Base-by-base conservation (phyloP, 2,329 filamentous ascomycete species). In the Raffaelea arxii region DNA sequence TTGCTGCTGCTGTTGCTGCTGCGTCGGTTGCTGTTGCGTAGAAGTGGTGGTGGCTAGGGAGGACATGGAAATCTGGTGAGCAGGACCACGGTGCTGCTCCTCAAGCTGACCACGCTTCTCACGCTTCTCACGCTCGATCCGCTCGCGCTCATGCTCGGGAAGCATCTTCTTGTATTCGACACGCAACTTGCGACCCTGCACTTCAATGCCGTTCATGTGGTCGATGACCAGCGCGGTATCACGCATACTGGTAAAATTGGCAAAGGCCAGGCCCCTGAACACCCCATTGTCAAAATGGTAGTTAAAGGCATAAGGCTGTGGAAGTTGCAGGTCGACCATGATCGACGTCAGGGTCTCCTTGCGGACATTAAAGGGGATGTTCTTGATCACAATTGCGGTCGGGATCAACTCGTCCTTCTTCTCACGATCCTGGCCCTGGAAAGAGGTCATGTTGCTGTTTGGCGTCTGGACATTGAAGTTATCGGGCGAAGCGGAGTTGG, bases 101-200 rank as follows among this genome's bases (percentile, higher is more conserved):
- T 98, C 90, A 12, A 98, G 76, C 65, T 98, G 92, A 42, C 92
- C 92, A 44, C 92, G 82, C 56, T 92, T 86, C 69, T 97, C 91
- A 48, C 92, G 79, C 78, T 97, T 98, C 67, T 97, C 92, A 6
- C 92, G 79, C 65, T 98, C 92, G 55, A 98, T 97, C 36, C 92
- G 80, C 66, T 98, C 92, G 44, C 92, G 80, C 65, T 97, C 92
- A 25, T 90, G 87, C 54, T 94, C 79, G 1, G 92, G 92, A 5
- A 98, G 77, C 92, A 98, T 97, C 70, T 97, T 97, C 75, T 98
- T 98, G 71, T 97, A 98, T 65, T 98, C 92, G 23, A 98, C 92
- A 42, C 92, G 78, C 55, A 98, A 70, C 68, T 97, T 97, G 51
- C 92, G 79, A 40, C 92, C 92, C 61, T 95, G 89, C 9, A 98